Evolutionary conservation across 208 protist genomes (phyloP).

Genomic region (Acanthamoeba sp.): DNA sequence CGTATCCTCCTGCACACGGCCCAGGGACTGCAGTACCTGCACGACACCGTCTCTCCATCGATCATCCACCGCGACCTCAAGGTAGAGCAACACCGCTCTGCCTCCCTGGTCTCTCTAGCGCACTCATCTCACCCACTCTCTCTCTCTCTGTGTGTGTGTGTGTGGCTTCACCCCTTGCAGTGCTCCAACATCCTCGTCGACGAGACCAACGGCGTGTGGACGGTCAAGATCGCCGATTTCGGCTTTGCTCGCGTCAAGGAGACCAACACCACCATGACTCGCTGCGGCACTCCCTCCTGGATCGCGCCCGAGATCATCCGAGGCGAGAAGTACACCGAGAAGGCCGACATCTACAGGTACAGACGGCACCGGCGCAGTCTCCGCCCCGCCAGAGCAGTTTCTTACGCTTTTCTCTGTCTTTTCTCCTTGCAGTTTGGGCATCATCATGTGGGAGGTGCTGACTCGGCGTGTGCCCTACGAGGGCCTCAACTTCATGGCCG

Average conservation of each 20-base stretch:
- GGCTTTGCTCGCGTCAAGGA: conserved; percentile 43
- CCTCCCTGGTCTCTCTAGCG: too few relatives aligned
- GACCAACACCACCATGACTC: conserved; percentile 38
- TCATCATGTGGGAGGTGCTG: conserved; percentile 66
- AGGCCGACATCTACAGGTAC: conserved; percentile 35
- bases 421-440: not conserved
- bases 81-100: too few relatives aligned
- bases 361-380: too few relatives aligned
- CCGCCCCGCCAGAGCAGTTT: too few relatives aligned
- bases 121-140: too few relatives aligned
- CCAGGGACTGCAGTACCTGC: conserved; percentile 39
- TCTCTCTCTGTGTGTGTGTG: too few relatives aligned
- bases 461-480: conserved; percentile 32
- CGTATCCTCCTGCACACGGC: conserved; percentile 38
- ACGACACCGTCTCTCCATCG: not conserved
- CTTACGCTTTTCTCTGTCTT: too few relatives aligned
- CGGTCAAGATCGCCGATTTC: conserved; percentile 45
- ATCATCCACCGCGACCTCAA: conserved; percentile 56
- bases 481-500: conserved; percentile 40
- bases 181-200: conserved; percentile 56
- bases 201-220: conserved; percentile 30
- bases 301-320: conserved; percentile 50
- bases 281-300: conserved; percentile 28
- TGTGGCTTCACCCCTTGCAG: too few relatives aligned
- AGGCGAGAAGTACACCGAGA: conserved; percentile 53